phyloP scores from a whole-genome alignment of 352 stramenopile species.

The Poterioochromonas sp. region DNA sequence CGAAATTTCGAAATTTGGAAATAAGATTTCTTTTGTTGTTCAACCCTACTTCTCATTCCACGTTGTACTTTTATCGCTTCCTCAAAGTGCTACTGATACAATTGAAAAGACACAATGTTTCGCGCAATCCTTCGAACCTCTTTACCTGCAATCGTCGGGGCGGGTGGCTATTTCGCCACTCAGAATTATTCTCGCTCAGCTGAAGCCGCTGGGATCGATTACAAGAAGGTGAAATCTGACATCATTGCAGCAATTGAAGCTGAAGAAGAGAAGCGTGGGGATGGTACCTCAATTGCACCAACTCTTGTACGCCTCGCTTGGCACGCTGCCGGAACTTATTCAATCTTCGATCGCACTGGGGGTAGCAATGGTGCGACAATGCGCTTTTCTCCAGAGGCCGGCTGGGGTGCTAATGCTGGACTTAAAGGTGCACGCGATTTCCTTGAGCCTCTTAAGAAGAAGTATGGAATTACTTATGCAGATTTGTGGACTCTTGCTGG shows the following conservation, averaged over 20 bases:
- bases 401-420: constrained; percentile 71
- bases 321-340: constrained; percentile 78
- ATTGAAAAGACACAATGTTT: no score
- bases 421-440: constrained; percentile 6
- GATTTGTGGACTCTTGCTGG: constrained; percentile 95
- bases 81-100: no score
- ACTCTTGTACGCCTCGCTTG: constrained; percentile 78
- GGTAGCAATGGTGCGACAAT: constrained; percentile 77
- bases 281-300: constrained; percentile 71
- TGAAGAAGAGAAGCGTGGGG: constrained; percentile 47
- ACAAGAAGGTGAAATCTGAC: constrained; percentile 33
- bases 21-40: no score
- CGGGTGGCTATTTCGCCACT: no score
- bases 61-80: no score
- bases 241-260: constrained; percentile 40
- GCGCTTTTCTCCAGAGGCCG: constrained; percentile 72
- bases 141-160: no score
- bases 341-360: constrained; percentile 64
- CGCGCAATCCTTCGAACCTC: no score
- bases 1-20: no score
- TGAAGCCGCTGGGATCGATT: no score
- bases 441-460: constrained; percentile 47
- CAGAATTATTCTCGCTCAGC: no score
- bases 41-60: no score
- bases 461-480: constrained; percentile 89